A percentile compares a stretch with the other conserved stretches of the same genome.
Conservation (phyloP, 2,329 filamentous ascomycete genomes). For the Teratosphaeria zuluensis region DNA sequence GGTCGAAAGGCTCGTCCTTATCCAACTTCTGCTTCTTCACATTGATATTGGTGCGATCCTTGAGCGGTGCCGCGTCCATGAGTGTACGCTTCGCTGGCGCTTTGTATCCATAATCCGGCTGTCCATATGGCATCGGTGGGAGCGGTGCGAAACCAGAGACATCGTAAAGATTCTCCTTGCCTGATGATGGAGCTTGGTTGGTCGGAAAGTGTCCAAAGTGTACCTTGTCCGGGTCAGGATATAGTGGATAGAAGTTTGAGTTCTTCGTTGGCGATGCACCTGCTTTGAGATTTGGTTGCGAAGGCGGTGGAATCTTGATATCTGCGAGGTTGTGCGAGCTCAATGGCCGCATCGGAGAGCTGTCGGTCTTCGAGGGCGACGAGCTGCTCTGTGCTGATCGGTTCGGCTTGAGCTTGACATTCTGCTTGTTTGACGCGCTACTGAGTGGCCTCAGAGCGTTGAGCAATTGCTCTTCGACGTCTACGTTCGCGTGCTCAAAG, state of each 20-base stretch:
- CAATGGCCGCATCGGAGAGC: slow-evolving; percentile 52
- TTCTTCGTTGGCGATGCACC: slow-evolving; percentile 60
- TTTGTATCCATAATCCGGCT: slow-evolving; percentile 36
- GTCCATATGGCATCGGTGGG: slow-evolving; percentile 31
- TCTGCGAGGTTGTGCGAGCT: slow-evolving; percentile 56
- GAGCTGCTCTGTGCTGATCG: slow-evolving; percentile 44
- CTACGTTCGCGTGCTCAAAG: slow-evolving; percentile 29
- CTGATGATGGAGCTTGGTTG: neutral
- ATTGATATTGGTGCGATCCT: slow-evolving; percentile 54
- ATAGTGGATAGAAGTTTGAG: slow-evolving; percentile 9
- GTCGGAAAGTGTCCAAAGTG: slow-evolving; percentile 6
- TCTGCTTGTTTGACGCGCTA: slow-evolving; percentile 45
- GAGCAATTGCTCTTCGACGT: slow-evolving; percentile 45
- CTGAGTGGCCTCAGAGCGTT: slow-evolving; percentile 33
- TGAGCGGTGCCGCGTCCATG: slow-evolving; percentile 59
- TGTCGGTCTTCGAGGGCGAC: slow-evolving; percentile 60
- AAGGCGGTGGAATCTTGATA: slow-evolving; percentile 57
- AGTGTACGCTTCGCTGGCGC: slow-evolving; percentile 49
- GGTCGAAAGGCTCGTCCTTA: slow-evolving; percentile 34
- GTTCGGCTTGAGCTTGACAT: slow-evolving; percentile 57
- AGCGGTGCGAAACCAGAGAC: slow-evolving; percentile 27
- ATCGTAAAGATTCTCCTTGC: slow-evolving; percentile 11
- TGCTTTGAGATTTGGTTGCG: slow-evolving; percentile 44
- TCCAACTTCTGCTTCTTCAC: slow-evolving; percentile 56
- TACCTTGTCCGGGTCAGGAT: neutral